Base-by-base conservation (phyloP, 2,329 filamentous ascomycete genomes). In the Cryoendolithus antarcticus region DNA sequence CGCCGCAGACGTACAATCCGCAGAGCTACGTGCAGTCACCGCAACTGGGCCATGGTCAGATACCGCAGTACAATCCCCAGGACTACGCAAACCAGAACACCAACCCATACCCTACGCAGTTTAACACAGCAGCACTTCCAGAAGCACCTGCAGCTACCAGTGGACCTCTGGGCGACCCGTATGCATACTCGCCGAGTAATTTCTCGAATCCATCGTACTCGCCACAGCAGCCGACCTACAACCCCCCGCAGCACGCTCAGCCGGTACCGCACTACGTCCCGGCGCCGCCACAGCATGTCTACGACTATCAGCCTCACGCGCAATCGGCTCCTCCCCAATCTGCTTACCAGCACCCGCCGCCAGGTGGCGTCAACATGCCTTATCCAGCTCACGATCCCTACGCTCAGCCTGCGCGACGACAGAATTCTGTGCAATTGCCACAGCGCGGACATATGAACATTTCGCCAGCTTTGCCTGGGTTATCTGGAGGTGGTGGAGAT, bases 61-160 rank as follows among this genome's bases (percentile, higher is more conserved):
- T 50, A 59, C 69, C 56, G 59, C 68, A 72, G 32, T 89, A 88
- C 61, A 89, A 88, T 54, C 82, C 84, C 2, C 73, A 81, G 56
- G 66, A 70, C 30, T 89, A 71, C 42, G 57, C 60, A 32, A 60
- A 56, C 37, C 48, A 61, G 15, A 58, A 55, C 39, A 48, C 58
- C 36, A 53, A 58, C 21, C 62, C 57, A 38, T 54, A 58, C 36
- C 49, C 35, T 30, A 28, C 41, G 37, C 45, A 49, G 33, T 51
- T 51, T 40, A 48, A 48, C 37, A 42, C 49, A 5, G 44, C 52
- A 5, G 47, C 50, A 5, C 56, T 52, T 41, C 37, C 47, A 4
- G 48, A 51, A 32, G 38, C 43, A 38, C 49, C 34, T 41, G 44
- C 34, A 47, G 47, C 38, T 44, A 50, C 45, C 13, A 53, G 46